phyloP scores from a whole-genome alignment of 768 basidiomycete species.

The Phlebiopsis flavidoalba region DNA sequence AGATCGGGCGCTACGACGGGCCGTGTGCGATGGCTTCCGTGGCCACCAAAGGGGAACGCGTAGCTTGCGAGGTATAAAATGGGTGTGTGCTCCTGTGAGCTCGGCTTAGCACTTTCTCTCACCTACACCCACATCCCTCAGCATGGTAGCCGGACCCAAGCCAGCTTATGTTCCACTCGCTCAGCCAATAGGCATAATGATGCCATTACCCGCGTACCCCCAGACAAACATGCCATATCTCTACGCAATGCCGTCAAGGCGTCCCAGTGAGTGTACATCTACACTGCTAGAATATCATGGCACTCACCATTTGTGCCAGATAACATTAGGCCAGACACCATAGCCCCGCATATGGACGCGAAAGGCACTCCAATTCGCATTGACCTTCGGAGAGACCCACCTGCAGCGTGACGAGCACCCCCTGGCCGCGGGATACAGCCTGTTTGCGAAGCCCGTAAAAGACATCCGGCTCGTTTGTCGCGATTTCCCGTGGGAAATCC shows the following conservation, averaged over 20 bases:
- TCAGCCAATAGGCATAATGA: too few species aligned
- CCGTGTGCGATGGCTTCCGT: not conserved
- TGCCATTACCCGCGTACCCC: not conserved
- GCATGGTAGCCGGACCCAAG: not conserved
- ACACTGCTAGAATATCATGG: too few species aligned
- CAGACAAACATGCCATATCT: not conserved
- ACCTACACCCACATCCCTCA: not conserved
- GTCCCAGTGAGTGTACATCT: not conserved
- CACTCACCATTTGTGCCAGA: not conserved
- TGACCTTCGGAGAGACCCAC: not conserved
- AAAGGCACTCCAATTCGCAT: not conserved
- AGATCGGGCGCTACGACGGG: not conserved
- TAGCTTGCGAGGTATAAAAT: not conserved
- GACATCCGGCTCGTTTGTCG: slow-evolving; percentile 52
- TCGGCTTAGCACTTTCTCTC: not conserved
- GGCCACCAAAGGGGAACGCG: not conserved
- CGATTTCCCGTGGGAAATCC: slow-evolving; percentile 62
- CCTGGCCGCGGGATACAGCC: slow-evolving; percentile 26
- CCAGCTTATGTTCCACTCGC: not conserved
- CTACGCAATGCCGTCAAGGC: not conserved
- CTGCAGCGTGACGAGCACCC: not conserved
- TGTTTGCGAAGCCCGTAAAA: slow-evolving; percentile 25
- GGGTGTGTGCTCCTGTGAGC: not conserved
- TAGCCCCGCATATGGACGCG: not conserved
- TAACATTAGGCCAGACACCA: not conserved